A percentile compares a stretch with the other conserved stretches of the same genome.
phyloP scores from a whole-genome alignment of 139 green algal genomes.

The Coccomyxa sp. region DNA sequence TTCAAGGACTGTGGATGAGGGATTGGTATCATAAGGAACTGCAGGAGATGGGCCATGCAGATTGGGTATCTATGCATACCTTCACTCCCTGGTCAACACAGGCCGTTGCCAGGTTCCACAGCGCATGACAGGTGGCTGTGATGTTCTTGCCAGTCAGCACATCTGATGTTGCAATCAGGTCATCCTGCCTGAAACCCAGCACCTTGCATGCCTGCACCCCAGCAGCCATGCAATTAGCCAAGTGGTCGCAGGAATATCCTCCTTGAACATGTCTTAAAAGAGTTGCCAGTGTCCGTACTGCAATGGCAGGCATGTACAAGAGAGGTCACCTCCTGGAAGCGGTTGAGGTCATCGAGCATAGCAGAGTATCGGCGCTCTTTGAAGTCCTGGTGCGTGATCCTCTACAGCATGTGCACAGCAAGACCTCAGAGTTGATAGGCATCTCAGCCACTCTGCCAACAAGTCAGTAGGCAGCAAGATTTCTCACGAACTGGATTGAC shows the following conservation, averaged over 20 bases:
- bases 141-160: neutral
- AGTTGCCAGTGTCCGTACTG: too few species aligned
- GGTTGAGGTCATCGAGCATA: neutral
- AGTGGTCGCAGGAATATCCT: neutral
- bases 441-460: too few species aligned
- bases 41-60: too few species aligned
- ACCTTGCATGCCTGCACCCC: neutral
- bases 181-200: neutral
- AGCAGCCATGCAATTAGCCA: neutral
- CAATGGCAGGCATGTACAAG: too few species aligned
- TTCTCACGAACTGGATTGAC: too few species aligned
- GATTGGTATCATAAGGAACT: too few species aligned
- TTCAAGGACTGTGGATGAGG: too few species aligned
- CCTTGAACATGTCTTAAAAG: too few species aligned
- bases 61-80: too few species aligned
- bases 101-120: neutral
- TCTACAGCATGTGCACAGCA: too few species aligned
- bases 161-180: neutral
- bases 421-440: too few species aligned
- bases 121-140: neutral
- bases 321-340: neutral
- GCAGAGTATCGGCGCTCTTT: neutral
- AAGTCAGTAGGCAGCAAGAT: too few species aligned
- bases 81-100: neutral
- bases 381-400: neutral